Base-by-base conservation (phyloP, 2,329 filamentous ascomycete genomes). In the Colletotrichum lentis region DNA sequence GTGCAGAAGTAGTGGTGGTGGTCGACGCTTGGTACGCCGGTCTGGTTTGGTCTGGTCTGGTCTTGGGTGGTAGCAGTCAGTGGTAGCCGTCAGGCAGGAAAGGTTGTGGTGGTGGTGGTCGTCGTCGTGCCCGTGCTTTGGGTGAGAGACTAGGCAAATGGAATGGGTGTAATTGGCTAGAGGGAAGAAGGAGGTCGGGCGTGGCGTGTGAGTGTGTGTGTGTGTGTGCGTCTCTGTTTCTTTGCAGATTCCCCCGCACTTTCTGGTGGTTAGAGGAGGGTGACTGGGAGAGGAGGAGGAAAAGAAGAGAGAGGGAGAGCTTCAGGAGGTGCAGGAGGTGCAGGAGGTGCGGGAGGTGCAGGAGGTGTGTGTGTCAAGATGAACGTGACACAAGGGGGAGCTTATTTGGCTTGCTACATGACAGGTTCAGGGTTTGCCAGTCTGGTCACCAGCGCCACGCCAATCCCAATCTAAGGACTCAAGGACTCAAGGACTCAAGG, bases 341-440 rank as follows among this genome's bases (percentile, higher is more conserved):
- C 64, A 60, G 66, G 68, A 67, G 59, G 64, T 53, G 53, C n/a
- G n/a, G 66, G 68, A 67, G 59, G 64, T 53, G 53, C n/a, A n/a
- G n/a, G n/a, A n/a, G n/a, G n/a, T n/a, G n/a, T n/a, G n/a, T n/a
- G n/a, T n/a, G 61, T 55, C 58, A 57, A 67, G 61, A 64, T 57
- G 56, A 54, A 63, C 60, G 68, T 64, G 55, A 64, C 60, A 67
- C 58, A 59, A 64, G 60, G 55, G 64, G 55, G 64, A 60, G 53
- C 43, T 55, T 35, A 43, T 61, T 50, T 60, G 64, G 52, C 49
- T 49, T 44, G 53, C 44, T 63, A 63, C 64, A 49, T 54, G 37
- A 68, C 49, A 53, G 10, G 55, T 46, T 62, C 64, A 58, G 43
- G 49, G 56, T 64, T 46, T 60, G 65, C 44, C 27, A 31, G 27